Conservation (phyloP, 1,284 basidiomycete genomes). For the Puccinia sorghi region DNA sequence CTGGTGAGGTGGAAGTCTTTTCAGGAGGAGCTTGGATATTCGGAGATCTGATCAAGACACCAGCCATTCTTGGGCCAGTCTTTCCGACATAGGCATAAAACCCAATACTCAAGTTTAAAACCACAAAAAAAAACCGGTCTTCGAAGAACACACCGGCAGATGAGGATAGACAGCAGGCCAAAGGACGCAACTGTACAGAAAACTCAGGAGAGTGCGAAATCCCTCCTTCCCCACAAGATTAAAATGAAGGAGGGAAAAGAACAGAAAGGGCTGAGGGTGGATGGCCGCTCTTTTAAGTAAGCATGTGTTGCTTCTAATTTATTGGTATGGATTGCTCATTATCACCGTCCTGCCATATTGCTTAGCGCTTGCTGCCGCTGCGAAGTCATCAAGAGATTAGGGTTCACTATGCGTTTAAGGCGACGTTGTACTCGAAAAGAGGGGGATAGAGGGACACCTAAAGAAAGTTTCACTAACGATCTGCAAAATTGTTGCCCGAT, state of each 20-base stretch:
- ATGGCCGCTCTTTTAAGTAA: neutral
- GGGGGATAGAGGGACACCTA: neutral
- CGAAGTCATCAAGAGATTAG: neutral
- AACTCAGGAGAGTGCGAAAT: neutral
- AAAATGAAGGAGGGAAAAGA: neutral
- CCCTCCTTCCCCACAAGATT: neutral
- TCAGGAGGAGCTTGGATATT: too few species aligned
- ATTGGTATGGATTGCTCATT: neutral
- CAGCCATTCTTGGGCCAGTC: neutral
- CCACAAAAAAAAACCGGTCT: neutral
- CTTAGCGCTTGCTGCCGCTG: slow-evolving; percentile 45
- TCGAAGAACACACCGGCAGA: neutral
- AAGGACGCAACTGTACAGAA: neutral
- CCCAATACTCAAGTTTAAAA: neutral
- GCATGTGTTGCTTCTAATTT: neutral
- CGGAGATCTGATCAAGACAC: neutral
- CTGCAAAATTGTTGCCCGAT: slow-evolving; percentile 80
- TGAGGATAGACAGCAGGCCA: neutral
- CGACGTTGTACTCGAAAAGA: neutral
- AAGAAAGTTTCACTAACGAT: slow-evolving; percentile 58
- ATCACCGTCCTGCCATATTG: slow-evolving; percentile 35
- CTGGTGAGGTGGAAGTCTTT: too few species aligned
- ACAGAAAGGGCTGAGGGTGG: neutral
- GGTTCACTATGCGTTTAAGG: neutral
- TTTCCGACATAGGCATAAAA: neutral